A percentile compares a stretch with the other conserved stretches of the same genome.
Conservation (phyloP, 2,329 filamentous ascomycete species). For the Colletotrichum costaricense region DNA sequence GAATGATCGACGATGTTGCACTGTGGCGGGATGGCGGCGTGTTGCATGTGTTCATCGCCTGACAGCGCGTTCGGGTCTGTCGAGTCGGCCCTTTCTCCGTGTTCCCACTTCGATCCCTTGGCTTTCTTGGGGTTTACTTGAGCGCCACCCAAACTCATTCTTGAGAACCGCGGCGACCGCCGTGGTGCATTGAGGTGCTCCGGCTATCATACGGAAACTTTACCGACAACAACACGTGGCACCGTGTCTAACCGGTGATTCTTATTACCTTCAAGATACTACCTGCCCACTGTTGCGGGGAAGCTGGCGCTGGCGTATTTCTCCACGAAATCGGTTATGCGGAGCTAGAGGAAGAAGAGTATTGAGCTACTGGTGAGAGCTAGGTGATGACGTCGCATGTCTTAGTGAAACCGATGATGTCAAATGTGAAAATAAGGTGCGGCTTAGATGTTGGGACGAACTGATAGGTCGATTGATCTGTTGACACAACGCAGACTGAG, state of each 20-base stretch:
- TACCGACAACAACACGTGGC: neutral
- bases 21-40: neutral
- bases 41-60: neutral
- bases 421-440: neutral
- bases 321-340: neutral
- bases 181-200: neutral
- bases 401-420: neutral
- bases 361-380: neutral
- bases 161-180: neutral
- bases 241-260: neutral
- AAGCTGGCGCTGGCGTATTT: neutral
- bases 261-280: neutral
- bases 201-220: neutral
- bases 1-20: neutral
- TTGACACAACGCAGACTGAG: neutral
- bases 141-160: neutral
- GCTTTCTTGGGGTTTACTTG: neutral
- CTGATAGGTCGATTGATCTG: neutral
- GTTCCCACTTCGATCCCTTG: neutral
- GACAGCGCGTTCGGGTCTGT: neutral
- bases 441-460: neutral
- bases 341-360: neutral
- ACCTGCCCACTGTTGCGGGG: neutral
- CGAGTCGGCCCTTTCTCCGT: conserved; percentile 15
- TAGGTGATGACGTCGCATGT: neutral